phyloP scores from a whole-genome alignment of 345 rosid species.

The Moricandia moricandioides region DNA sequence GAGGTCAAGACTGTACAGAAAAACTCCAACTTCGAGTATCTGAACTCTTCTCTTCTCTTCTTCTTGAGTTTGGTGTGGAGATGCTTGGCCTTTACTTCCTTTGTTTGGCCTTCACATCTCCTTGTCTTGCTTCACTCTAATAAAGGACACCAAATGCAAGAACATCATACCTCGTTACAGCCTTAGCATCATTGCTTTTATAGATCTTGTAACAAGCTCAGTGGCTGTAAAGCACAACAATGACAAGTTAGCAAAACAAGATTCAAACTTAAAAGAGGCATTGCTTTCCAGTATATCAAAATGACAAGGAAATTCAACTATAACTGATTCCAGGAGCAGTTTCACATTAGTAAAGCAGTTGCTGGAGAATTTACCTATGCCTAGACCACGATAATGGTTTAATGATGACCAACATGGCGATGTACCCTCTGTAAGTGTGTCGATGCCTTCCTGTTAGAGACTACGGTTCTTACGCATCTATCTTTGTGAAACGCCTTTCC shows the following conservation, averaged over 20 bases:
- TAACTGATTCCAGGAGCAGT: too few relatives aligned
- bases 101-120: too few relatives aligned
- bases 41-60: too few relatives aligned
- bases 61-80: too few relatives aligned
- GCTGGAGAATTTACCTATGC: constrained; percentile 52
- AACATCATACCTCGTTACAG: constrained; percentile 77
- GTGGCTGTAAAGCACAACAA: constrained; percentile 59
- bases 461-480: constrained; percentile 86
- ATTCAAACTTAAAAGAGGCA: not conserved
- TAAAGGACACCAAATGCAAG: too few relatives aligned
- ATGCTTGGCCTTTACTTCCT: too few relatives aligned
- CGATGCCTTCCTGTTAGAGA: constrained; percentile 94
- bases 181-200: constrained; percentile 90
- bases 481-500: constrained; percentile 82
- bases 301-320: too few relatives aligned
- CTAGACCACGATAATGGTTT: constrained; percentile 83
- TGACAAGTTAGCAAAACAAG: not conserved
- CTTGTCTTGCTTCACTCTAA: too few relatives aligned
- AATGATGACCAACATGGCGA: too few relatives aligned
- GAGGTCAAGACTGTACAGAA: too few relatives aligned
- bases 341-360: not conserved
- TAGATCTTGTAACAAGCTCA: constrained; percentile 85
- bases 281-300: not conserved
- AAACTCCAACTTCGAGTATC: too few relatives aligned
- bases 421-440: constrained; percentile 76